These are phyloP conservation scores for Pichia sp. DNA, from an alignment of 1,139 yeast species.

Conservation along the genomic window DNA sequence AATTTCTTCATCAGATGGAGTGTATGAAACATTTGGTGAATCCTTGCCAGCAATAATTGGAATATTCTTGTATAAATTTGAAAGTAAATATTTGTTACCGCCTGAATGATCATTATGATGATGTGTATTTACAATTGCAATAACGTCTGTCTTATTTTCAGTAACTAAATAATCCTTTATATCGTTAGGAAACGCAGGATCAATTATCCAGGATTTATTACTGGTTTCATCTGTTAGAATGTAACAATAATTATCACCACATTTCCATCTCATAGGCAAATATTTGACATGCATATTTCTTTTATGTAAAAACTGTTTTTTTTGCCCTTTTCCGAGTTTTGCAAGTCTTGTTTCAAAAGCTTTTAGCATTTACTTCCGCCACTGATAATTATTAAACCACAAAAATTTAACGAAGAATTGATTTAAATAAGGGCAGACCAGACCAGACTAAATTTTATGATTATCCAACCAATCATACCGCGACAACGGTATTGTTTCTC, in stretches of 20 bases:
- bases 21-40: constrained; percentile 59
- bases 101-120: constrained; percentile 95
- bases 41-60: constrained; percentile 86
- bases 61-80: constrained; percentile 39
- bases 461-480: no score
- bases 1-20: constrained; percentile 63
- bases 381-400: not conserved
- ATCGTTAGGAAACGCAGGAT: constrained; percentile 61
- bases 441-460: no score
- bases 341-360: not conserved
- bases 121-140: constrained; percentile 87
- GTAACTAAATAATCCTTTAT: constrained; percentile 34
- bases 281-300: constrained; percentile 65
- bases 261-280: constrained; percentile 93
- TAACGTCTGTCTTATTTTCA: constrained; percentile 38
- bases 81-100: constrained; percentile 54
- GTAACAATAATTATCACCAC: constrained; percentile 88
- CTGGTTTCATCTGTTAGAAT: constrained; percentile 64
- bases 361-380: not conserved
- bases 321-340: not conserved
- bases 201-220: constrained; percentile 74
- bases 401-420: no score
- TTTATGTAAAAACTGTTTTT: not conserved
- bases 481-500: no score
- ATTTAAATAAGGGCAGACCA: no score